Base-by-base conservation (phyloP, 2,329 filamentous ascomycete genomes). In the Coniochaeta sp. region DNA sequence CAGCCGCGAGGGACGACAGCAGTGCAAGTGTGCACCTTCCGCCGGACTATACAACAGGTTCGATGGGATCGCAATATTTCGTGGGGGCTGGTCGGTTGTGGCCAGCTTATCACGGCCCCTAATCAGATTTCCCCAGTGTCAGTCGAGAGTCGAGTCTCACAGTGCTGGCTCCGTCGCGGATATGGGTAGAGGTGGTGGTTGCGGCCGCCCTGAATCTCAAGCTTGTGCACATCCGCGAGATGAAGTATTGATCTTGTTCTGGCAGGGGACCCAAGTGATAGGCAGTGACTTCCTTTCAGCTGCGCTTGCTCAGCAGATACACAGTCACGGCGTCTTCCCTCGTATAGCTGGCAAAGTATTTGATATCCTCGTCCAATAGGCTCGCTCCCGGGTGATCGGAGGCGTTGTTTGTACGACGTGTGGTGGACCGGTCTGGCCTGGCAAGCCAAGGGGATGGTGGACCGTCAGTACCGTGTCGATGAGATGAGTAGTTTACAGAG, bases 391-490 rank as follows among this genome's bases (percentile, higher is more conserved):
- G 68, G 64, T 66, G 67, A 44, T 64, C 65, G 65, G 67, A 65
- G 68, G 67, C 68, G 68, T 67, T 67, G 60, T 65, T 66, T 69
- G 72, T 75, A 68, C 65, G 64, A 74, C 70, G 62, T 63, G 60
- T 63, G 60, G 59, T 64, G 59, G 58, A 60, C 59, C 58, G 60
- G 64, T 63, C 59, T 63, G 66, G 54, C 31, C 54, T 57, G 2
- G 54, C 54, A 36, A 38, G 31, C 28, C 34, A 65, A 58, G 60
- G 60, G 56, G 59, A n/a, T n/a, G n/a, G n/a, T n/a, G n/a, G 64
- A 64, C 64, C n/a, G n/a, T 66, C 64, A 31, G 38, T 3, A 34
- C 38, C 34, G 38, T 50, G 24, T 31, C 19, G 22, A 44, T 9
- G 33, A 34, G 58, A 40, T 47, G 57, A 52, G 47, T 24, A 52